Evolutionary conservation across 208 protist species (phyloP).

Genomic region (Crithidia sp.): DNA sequence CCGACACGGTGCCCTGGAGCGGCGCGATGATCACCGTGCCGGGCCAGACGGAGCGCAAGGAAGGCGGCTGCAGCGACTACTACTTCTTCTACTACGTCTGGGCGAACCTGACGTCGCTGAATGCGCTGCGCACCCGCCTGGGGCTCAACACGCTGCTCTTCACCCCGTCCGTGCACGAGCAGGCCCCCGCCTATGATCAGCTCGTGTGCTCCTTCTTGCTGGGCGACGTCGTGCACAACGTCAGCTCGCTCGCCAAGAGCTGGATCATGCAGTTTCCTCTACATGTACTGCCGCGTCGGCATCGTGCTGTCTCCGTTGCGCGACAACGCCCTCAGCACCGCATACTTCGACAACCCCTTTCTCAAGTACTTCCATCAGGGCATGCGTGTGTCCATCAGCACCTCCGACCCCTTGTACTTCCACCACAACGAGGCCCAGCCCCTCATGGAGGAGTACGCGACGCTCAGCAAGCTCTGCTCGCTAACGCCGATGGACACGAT

Average conservation of each 20-base stretch:
- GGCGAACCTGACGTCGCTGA: slow-evolving; percentile 97
- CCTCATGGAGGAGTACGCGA: slow-evolving; percentile 92
- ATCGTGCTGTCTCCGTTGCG: slow-evolving; percentile 97
- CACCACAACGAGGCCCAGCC: slow-evolving; percentile 82
- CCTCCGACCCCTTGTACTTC: slow-evolving; percentile 96
- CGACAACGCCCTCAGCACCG: slow-evolving; percentile 97
- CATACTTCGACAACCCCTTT: slow-evolving; percentile 96
- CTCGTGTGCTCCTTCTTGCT: slow-evolving; percentile 94
- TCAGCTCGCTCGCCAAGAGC: slow-evolving; percentile 92
- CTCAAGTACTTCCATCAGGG: slow-evolving; percentile 94
- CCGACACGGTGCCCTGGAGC: slow-evolving; percentile 52
- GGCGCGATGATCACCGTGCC: neutral
- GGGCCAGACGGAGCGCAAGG: slow-evolving; percentile 1
- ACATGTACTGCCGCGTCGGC: slow-evolving; percentile 97
- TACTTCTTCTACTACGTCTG: slow-evolving; percentile 99
- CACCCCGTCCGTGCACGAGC: slow-evolving; percentile 94
- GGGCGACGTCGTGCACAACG: slow-evolving; percentile 96
- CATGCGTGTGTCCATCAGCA: slow-evolving; percentile 96
- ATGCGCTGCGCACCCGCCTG: slow-evolving; percentile 87
- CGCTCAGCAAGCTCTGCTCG: slow-evolving; percentile 81
- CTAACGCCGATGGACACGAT: slow-evolving; percentile 80
- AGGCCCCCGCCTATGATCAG: slow-evolving; percentile 88
- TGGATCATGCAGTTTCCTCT: slow-evolving; percentile 99
- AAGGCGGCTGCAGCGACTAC: slow-evolving; percentile 95
- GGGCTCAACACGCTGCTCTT: slow-evolving; percentile 89